Conservation (phyloP, 2,329 filamentous ascomycete species). For the Rutstroemia sydowiana region DNA sequence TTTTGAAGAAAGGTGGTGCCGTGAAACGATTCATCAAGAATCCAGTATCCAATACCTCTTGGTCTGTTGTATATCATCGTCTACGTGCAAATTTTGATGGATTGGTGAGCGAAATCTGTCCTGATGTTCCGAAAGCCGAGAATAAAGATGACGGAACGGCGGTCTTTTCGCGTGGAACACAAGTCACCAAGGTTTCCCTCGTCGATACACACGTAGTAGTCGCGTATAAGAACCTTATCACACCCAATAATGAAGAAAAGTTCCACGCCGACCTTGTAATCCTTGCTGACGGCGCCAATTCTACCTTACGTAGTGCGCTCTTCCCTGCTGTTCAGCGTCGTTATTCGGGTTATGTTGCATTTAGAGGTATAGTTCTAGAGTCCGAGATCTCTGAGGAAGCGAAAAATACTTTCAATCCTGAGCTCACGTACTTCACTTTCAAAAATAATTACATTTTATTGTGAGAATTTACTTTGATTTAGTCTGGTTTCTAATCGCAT, state of each 20-base stretch:
- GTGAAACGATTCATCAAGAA: conserved; percentile 1
- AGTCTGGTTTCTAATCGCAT: too few relatives aligned
- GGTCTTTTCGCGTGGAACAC: neutral
- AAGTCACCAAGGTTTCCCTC: neutral
- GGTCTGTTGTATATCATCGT: conserved; percentile 16
- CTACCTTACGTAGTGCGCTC: conserved; percentile 11
- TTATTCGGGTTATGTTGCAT: conserved; percentile 21
- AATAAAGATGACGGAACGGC: neutral
- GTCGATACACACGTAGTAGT: neutral
- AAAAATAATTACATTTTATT: conserved; percentile 34
- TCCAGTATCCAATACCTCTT: conserved; percentile 5
- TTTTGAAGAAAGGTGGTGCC: conserved; percentile 7
- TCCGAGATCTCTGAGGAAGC: conserved; percentile 31
- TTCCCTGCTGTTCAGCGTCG: conserved; percentile 14
- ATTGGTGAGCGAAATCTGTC: conserved; percentile 4
- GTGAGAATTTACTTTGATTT: conserved; percentile 8
- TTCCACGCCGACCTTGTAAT: conserved; percentile 16
- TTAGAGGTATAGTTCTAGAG: conserved; percentile 37
- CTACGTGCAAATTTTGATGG: conserved; percentile 20
- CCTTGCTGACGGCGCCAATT: conserved; percentile 20
- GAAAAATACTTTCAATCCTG: conserved; percentile 30
- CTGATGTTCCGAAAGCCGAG: neutral
- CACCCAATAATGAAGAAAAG: neutral
- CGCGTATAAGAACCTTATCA: neutral
- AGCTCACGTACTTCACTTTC: conserved; percentile 37